Evolutionary conservation across 805 yeast species (phyloP).

Genomic region (Torulaspora indica): DNA sequence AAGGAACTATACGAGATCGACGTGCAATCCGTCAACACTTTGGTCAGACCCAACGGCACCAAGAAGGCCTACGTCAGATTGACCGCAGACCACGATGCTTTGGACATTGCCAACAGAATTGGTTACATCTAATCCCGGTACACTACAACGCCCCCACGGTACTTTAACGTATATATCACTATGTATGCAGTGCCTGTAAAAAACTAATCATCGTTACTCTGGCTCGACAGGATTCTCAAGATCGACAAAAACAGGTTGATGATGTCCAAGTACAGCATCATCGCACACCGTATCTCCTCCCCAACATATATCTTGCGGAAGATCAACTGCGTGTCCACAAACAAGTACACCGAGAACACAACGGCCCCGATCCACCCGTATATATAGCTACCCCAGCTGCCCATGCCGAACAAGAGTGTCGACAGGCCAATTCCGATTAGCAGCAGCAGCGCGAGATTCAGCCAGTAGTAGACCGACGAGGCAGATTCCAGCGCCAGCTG

Average conservation of each 20-base stretch:
- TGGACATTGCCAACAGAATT: conserved; percentile 99
- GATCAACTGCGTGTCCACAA: conserved; percentile 77
- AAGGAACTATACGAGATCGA: conserved; percentile 98
- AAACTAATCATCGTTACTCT: conserved; percentile 21
- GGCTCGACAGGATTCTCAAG: conserved; percentile 52
- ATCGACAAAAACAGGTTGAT: conserved; percentile 75
- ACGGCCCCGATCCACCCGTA: conserved; percentile 73
- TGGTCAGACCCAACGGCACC: conserved; percentile 98
- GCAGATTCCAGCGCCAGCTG: conserved; percentile 34
- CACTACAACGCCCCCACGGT: not conserved
- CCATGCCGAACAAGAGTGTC: conserved; percentile 59
- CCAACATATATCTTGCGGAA: conserved; percentile 73
- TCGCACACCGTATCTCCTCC: conserved; percentile 79
- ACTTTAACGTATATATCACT: not conserved
- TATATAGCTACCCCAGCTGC: conserved; percentile 53
- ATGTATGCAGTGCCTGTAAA: conserved; percentile 5
- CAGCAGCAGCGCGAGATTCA: conserved; percentile 55
- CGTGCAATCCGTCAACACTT: conserved; percentile 88
- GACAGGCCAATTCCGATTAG: conserved; percentile 65
- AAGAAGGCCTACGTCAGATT: conserved; percentile 99
- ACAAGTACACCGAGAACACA: conserved; percentile 63
- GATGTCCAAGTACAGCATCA: conserved; percentile 74
- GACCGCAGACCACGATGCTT: conserved; percentile 98
- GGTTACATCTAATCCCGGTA: conserved; percentile 81
- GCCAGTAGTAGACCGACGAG: conserved; percentile 32